These are phyloP conservation scores for Neurospora africana DNA, from an alignment of 495 filamentous ascomycete species.

Conservation along the genomic window DNA sequence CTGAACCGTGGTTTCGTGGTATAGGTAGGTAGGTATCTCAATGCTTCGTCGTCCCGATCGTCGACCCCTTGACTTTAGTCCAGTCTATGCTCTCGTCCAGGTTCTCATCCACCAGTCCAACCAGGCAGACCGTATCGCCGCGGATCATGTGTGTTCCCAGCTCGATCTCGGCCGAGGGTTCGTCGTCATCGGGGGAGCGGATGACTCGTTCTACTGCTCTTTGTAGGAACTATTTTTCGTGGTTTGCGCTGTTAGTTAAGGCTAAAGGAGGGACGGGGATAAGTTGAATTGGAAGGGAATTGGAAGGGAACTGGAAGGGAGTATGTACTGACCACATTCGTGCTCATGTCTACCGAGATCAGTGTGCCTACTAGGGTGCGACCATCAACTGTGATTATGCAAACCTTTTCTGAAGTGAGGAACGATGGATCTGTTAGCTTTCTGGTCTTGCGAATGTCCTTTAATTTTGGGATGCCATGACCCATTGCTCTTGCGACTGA, in stretches of 20 bases:
- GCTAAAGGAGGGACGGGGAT: no score
- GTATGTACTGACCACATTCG: conserved; percentile 57
- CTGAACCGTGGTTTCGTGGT: background rate
- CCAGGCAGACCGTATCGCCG: conserved; percentile 88
- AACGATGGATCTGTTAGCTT: conserved; percentile 13
- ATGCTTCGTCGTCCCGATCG: conserved; percentile 74
- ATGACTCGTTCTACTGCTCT: conserved; percentile 86
- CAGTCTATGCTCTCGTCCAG: conserved; percentile 85
- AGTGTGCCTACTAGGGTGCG: conserved; percentile 78
- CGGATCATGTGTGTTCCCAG: conserved; percentile 87
- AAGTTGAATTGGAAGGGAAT: no score
- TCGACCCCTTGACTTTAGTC: conserved; percentile 74
- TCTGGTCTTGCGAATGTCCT: background rate
- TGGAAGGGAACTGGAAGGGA: background rate
- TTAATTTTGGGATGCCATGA: background rate
- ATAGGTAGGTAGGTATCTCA: conserved; percentile 8
- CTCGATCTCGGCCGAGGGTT: conserved; percentile 67
- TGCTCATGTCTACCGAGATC: conserved; percentile 79
- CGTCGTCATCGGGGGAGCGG: conserved; percentile 66
- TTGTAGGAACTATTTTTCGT: conserved; percentile 53
- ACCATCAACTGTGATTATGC: conserved; percentile 86
- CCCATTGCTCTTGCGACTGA: background rate
- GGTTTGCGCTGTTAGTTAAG: no score
- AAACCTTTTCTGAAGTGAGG: conserved; percentile 61
- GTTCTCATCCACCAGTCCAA: conserved; percentile 80